phyloP scores from a whole-genome alignment of 164 flowering plant species.

The Liriodendron chinense region DNA sequence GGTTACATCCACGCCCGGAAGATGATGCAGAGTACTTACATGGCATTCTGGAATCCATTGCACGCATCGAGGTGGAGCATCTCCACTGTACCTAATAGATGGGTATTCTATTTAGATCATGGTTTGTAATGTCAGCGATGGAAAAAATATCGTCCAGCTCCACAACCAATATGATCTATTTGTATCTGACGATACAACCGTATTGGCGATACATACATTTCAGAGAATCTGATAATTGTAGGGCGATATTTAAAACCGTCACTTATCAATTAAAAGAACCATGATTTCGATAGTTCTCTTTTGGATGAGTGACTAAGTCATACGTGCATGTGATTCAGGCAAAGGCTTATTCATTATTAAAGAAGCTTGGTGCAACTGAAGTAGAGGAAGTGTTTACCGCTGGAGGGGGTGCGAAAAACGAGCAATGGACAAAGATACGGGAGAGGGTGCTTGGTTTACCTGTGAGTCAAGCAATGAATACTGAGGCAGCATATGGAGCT shows the following conservation, averaged over 20 bases:
- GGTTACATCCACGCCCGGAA: conserved; percentile 83
- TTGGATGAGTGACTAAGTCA: background rate
- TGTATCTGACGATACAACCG: background rate
- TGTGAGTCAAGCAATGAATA: conserved; percentile 65
- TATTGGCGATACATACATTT: background rate
- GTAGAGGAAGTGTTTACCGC: conserved; percentile 85
- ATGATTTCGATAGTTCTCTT: background rate
- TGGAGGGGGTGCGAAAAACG: conserved; percentile 90
- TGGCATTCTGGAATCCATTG: conserved; percentile 93
- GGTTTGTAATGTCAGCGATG: too few species aligned
- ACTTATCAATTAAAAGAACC: background rate
- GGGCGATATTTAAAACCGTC: background rate
- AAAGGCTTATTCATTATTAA: conserved; percentile 64
- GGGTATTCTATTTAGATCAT: background rate
- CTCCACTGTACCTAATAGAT: background rate
- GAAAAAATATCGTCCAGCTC: background rate
- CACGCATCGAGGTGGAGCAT: conserved; percentile 77
- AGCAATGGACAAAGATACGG: conserved; percentile 73
- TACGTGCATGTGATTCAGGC: conserved; percentile 40
- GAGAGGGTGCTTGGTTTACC: conserved; percentile 82
- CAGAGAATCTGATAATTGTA: background rate
- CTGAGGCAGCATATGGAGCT: conserved; percentile 98
- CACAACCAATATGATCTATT: background rate
- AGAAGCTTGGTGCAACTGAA: conserved; percentile 77
- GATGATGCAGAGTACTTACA: conserved; percentile 80